phyloP scores from a whole-genome alignment of 768 basidiomycete species.

The Tricholoma bakamatsutake region DNA sequence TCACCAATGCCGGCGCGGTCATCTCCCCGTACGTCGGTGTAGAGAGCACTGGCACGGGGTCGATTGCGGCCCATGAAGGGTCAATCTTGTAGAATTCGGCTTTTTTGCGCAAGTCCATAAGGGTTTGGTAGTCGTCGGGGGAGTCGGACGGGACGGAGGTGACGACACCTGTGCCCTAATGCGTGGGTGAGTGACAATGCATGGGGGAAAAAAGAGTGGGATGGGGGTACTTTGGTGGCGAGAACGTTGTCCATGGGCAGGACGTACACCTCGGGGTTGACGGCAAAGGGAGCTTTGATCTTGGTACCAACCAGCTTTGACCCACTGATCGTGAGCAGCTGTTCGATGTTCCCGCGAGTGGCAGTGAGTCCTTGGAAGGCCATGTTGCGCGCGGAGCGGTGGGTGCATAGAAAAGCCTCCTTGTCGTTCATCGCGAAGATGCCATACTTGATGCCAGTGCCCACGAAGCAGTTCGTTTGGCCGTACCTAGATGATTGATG shows the following conservation, averaged over 20 bases:
- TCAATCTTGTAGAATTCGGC: slow-evolving; percentile 95
- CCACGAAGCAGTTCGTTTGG: slow-evolving; percentile 97
- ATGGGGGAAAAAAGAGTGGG: neutral
- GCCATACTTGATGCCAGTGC: slow-evolving; percentile 85
- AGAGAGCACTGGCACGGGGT: slow-evolving; percentile 81
- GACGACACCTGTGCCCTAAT: slow-evolving; percentile 92
- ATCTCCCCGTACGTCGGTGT: slow-evolving; percentile 93
- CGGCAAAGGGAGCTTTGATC: slow-evolving; percentile 79
- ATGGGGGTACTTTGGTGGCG: slow-evolving; percentile 69
- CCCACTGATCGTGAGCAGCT: slow-evolving; percentile 76
- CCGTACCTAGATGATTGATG: slow-evolving; percentile 62
- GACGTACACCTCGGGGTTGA: slow-evolving; percentile 86
- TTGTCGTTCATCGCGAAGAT: slow-evolving; percentile 83
- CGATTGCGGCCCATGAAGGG: slow-evolving; percentile 76
- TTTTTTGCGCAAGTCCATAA: slow-evolving; percentile 92
- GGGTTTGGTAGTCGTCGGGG: slow-evolving; percentile 90
- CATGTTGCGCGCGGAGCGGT: slow-evolving; percentile 95
- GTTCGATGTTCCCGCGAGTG: slow-evolving; percentile 63
- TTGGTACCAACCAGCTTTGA: slow-evolving; percentile 79
- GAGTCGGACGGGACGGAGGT: slow-evolving; percentile 98
- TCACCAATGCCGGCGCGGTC: slow-evolving; percentile 77
- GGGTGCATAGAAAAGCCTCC: slow-evolving; percentile 85
- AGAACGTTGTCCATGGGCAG: slow-evolving; percentile 98
- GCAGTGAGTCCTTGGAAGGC: slow-evolving; percentile 85
- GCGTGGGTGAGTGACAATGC: neutral